phyloP scores from a whole-genome alignment of 2,329 filamentous ascomycete genomes.

The Geoglossum cookeanum region DNA sequence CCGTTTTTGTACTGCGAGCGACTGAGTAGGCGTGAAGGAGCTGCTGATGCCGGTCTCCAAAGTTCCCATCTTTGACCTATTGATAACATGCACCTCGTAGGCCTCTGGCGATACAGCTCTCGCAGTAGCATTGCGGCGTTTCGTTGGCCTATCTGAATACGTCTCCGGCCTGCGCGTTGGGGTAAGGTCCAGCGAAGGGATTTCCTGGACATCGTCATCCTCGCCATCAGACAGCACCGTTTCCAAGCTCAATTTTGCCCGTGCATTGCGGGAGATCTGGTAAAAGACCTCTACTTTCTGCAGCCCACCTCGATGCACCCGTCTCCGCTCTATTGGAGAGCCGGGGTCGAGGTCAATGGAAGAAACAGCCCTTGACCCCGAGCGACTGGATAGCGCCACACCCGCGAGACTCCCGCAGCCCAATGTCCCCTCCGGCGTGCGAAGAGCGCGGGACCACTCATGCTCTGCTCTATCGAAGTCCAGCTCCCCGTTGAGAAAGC shows the following conservation, averaged over 20 bases:
- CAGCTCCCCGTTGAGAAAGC: not conserved
- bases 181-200: not conserved
- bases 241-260: not conserved
- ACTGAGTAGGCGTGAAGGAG: slow-evolving; percentile 17
- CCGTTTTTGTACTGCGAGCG: slow-evolving; percentile 2
- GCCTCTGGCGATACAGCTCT: not conserved
- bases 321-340: not conserved
- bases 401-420: not conserved
- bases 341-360: not conserved
- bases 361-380: not conserved
- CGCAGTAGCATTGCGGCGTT: not conserved
- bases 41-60: slow-evolving; percentile 11
- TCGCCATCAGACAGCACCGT: not conserved
- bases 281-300: not conserved
- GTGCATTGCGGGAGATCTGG: not conserved
- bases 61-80: not conserved
- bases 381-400: not conserved
- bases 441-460: not conserved
- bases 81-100: not conserved
- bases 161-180: not conserved
- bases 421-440: not conserved
- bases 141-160: not conserved
- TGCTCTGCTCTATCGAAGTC: not conserved
- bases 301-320: not conserved
- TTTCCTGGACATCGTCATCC: not conserved